Evolutionary conservation across 2,329 filamentous ascomycete species (phyloP).

Genomic region (Exophiala sp.): DNA sequence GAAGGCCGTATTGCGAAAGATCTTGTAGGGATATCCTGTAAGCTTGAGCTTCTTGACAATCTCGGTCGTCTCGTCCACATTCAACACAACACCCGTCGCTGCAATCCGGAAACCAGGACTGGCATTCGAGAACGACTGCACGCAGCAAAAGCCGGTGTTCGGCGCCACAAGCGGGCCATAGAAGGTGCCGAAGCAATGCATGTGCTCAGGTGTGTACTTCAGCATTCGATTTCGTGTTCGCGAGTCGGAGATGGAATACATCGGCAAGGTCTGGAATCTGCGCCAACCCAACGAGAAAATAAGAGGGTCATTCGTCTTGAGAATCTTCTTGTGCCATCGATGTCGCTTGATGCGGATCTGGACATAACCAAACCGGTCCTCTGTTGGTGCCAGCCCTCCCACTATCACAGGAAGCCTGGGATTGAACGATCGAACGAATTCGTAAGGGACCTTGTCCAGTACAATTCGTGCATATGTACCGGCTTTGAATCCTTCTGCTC

Average conservation of each 20-base stretch:
- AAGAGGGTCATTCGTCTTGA: slow-evolving; percentile 95
- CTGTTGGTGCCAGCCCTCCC: slow-evolving; percentile 86
- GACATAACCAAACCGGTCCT: slow-evolving; percentile 92
- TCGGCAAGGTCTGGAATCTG: slow-evolving; percentile 84
- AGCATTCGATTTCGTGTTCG: slow-evolving; percentile 94
- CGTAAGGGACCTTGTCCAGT: slow-evolving; percentile 81
- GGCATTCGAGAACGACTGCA: slow-evolving; percentile 80
- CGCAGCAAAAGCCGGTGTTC: slow-evolving; percentile 91
- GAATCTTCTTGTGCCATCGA: slow-evolving; percentile 97
- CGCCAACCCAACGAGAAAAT: slow-evolving; percentile 97
- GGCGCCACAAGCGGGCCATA: slow-evolving; percentile 93
- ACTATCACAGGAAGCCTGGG: slow-evolving; percentile 79
- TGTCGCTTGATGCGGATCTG: slow-evolving; percentile 97
- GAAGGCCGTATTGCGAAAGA: slow-evolving; percentile 99
- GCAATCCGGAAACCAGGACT: slow-evolving; percentile 91
- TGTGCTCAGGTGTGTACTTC: slow-evolving; percentile 98
- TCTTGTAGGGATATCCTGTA: slow-evolving; percentile 89
- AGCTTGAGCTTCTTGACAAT: slow-evolving; percentile 99
- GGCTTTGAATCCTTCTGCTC: slow-evolving; percentile 85
- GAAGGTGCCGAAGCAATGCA: slow-evolving; percentile 97
- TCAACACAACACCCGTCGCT: slow-evolving; percentile 88
- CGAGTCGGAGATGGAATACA: slow-evolving; percentile 94
- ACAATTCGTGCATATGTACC: slow-evolving; percentile 92
- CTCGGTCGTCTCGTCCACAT: slow-evolving; percentile 91
- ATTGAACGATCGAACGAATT: slow-evolving; percentile 82